These are phyloP conservation scores for Penicillium sp. DNA, from an alignment of 2,329 filamentous ascomycete genomes.

Conservation along the genomic window DNA sequence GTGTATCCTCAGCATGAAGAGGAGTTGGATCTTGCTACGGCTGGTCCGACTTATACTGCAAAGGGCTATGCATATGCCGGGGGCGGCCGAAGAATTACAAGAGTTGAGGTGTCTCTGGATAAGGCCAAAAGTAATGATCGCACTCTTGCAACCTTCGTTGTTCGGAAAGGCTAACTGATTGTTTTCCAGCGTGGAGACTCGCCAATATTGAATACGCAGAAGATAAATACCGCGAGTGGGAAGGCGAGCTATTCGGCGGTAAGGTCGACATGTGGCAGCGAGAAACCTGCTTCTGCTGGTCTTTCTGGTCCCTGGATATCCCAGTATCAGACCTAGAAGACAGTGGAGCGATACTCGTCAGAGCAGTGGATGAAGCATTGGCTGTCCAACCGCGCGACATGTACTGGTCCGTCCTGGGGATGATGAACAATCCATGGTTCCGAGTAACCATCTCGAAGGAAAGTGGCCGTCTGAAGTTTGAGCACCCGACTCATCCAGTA, in stretches of 20 bases:
- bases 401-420: conserved; percentile 92
- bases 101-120: conserved; percentile 78
- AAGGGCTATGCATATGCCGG: conserved; percentile 85
- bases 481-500: conserved; percentile 81
- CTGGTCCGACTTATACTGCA: conserved; percentile 55
- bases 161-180: conserved; percentile 7
- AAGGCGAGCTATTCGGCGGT: conserved; percentile 65
- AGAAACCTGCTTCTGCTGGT: conserved; percentile 84
- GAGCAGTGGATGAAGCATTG: conserved; percentile 87
- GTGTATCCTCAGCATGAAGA: conserved; percentile 78
- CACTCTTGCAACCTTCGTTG: not conserved
- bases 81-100: conserved; percentile 74
- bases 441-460: conserved; percentile 71
- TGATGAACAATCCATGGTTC: conserved; percentile 99
- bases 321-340: conserved; percentile 55
- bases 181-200: conserved; percentile 58
- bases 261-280: conserved; percentile 74
- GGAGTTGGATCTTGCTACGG: conserved; percentile 49
- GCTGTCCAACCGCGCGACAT: conserved; percentile 83
- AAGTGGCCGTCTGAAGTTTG: conserved; percentile 62
- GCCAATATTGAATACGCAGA: conserved; percentile 77
- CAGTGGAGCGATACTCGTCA: conserved; percentile 69
- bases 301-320: conserved; percentile 77
- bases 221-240: conserved; percentile 68
- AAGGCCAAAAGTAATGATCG: conserved; percentile 58